Evolutionary conservation across 768 basidiomycete species (phyloP).

Genomic region (Xanthoconium purpureum): DNA sequence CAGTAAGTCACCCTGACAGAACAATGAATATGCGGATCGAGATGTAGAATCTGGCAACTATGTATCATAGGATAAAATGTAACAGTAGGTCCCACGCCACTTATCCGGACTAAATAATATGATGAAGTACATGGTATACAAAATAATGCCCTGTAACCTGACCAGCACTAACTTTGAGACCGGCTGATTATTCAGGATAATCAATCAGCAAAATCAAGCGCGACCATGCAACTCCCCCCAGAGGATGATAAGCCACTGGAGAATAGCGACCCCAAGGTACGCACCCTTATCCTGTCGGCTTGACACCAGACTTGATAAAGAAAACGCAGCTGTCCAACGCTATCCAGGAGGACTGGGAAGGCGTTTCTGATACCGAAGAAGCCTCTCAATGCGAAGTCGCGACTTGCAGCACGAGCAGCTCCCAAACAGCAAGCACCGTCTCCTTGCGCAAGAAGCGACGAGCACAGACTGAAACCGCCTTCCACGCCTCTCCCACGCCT

Average conservation of each 20-base stretch:
- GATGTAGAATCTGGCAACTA: too few relatives aligned
- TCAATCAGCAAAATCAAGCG: too few relatives aligned
- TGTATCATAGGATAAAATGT: too few relatives aligned
- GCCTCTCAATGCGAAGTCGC: constrained; percentile 6
- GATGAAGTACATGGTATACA: too few relatives aligned
- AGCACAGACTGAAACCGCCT: constrained; percentile 18
- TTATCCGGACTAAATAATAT: too few relatives aligned
- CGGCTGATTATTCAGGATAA: too few relatives aligned
- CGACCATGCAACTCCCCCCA: constrained; percentile 15
- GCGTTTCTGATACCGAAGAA: constrained; percentile 24
- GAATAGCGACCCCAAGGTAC: constrained; percentile 5
- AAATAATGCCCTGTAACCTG: too few relatives aligned
- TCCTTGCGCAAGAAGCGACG: constrained; percentile 32
- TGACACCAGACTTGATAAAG: neutral
- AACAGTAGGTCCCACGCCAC: too few relatives aligned
- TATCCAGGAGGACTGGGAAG: constrained; percentile 35
- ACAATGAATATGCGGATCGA: too few relatives aligned
- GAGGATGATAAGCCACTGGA: neutral
- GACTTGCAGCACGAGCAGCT: constrained; percentile 3
- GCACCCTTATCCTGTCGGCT: neutral
- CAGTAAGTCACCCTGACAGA: too few relatives aligned
- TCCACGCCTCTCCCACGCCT: constrained; percentile 18
- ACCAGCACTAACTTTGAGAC: too few relatives aligned
- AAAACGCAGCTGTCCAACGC: neutral
- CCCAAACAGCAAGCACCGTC: constrained; percentile 14